Percentiles rank a stretch among this genome's conserved stretches.
phyloP scores from a whole-genome alignment of 2,329 filamentous ascomycete species.

The Hypomyces perniciosus region DNA sequence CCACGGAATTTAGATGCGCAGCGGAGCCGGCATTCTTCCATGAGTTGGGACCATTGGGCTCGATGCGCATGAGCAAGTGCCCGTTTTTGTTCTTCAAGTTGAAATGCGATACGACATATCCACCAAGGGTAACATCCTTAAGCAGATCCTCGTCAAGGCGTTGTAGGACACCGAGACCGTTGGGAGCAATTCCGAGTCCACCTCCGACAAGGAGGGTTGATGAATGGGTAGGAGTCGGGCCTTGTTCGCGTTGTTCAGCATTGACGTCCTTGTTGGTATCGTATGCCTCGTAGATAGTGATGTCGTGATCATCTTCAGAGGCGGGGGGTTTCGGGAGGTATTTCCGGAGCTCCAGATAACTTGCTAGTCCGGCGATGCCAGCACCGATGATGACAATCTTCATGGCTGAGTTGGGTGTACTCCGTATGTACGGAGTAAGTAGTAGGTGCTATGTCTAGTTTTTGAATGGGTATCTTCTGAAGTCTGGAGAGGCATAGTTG shows the following conservation, averaged over 20 bases:
- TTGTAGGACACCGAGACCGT: slow-evolving; percentile 20
- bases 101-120: slow-evolving; percentile 18
- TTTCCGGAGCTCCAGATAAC: slow-evolving; percentile 20
- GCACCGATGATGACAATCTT: slow-evolving; percentile 21
- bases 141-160: slow-evolving; percentile 20
- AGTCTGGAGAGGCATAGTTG: background rate
- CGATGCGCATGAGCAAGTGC: slow-evolving; percentile 16
- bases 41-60: slow-evolving; percentile 8
- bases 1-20: slow-evolving; percentile 16
- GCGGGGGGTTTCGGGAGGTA: slow-evolving; percentile 12
- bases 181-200: slow-evolving; percentile 19
- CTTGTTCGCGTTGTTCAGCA: slow-evolving; percentile 14
- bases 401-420: slow-evolving; percentile 11
- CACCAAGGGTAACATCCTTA: slow-evolving; percentile 17
- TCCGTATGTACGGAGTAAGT: background rate
- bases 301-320: slow-evolving; percentile 9
- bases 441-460: too few relatives aligned
- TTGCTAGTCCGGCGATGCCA: slow-evolving; percentile 21
- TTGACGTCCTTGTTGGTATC: slow-evolving; percentile 16
- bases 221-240: slow-evolving; percentile 17
- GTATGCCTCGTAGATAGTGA: slow-evolving; percentile 23
- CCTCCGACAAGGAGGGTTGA: slow-evolving; percentile 21
- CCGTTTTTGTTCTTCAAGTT: slow-evolving; percentile 21
- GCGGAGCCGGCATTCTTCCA: background rate
- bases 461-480: too few relatives aligned